Evolutionary conservation across 495 filamentous ascomycete species (phyloP), one percentile per base, ranked within the genome.

Genomic region (Mytilinidion resinicola): DNA sequence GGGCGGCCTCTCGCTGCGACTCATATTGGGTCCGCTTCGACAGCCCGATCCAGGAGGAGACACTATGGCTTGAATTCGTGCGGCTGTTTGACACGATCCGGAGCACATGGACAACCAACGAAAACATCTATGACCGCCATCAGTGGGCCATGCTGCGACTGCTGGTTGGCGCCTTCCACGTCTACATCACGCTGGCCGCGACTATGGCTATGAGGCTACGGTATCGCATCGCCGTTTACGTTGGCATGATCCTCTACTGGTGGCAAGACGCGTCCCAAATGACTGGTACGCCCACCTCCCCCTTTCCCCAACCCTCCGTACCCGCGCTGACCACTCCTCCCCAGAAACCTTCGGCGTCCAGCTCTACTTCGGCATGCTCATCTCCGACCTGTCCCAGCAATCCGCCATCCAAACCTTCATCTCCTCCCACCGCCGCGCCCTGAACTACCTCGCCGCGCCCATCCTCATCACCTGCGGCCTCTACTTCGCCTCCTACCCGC

Each of bases 141-240:
- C 82, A 85, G 63, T 87, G 84, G 84, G 83, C 84, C 4, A 61
- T 87, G 37, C 67, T 83, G n/a, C 83, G 81, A 1, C 64, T 87
- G 44, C 68, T 87, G 34, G 77, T 79, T 62, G 81, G 81, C 4
- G 81, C 80, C 17, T 83, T 86, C 78, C 66, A 81, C 53, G 78
- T 85, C 3, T 87, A 84, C 56, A 70, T 79, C 11, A 72, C 82
- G 39, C 68, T 84, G 4, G 69, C 80, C 15, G 80, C 79, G 3
- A 81, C 79, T 0, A 73, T 78, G 67, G 82, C 80, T 61, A 73
- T 82, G 60, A 79, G 77, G 57, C 78, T 80, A 49, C 72, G 75
- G 46, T 83, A 77, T 65, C 76, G 84, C 19, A 73, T 86, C 70
- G 67, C 78, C 2, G 67, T 79, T 30, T 77, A 76, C 59, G 50